These are phyloP conservation scores for Mediolabrus comicus DNA, from an alignment of 108 stramenopile species.

Conservation along the genomic window DNA sequence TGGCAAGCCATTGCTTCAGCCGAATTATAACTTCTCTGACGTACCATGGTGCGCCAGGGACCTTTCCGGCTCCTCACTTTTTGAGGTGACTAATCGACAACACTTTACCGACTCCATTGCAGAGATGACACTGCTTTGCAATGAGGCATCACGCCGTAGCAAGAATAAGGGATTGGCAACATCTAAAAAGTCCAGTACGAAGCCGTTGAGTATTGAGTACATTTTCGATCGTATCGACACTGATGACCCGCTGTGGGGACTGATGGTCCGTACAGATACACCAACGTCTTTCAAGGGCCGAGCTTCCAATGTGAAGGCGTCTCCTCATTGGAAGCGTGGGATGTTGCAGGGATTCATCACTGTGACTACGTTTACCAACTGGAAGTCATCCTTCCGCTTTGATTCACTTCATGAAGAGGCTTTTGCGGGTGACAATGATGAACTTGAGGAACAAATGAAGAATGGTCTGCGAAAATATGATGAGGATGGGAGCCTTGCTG, in stretches of 20 bases:
- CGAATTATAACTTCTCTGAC: constrained; percentile 63
- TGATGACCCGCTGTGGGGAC: constrained; percentile 87
- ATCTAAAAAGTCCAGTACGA: constrained; percentile 29
- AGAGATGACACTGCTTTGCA: constrained; percentile 86
- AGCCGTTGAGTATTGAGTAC: constrained; percentile 89
- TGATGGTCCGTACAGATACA: constrained; percentile 60
- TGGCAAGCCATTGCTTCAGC: constrained; percentile 70
- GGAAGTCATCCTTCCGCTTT: constrained; percentile 89
- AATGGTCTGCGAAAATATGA: constrained; percentile 57
- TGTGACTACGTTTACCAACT: constrained; percentile 89
- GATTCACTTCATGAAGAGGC: constrained; percentile 80
- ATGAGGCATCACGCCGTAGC: constrained; percentile 78
- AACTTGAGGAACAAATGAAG: constrained; percentile 39
- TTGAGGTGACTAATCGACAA: constrained; percentile 61
- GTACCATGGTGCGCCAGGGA: constrained; percentile 56
- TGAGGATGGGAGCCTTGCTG: constrained; percentile 59
- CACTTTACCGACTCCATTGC: constrained; percentile 79
- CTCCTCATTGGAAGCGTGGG: constrained; percentile 51
- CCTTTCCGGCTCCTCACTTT: constrained; percentile 58
- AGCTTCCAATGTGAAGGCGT: constrained; percentile 23
- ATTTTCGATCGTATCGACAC: constrained; percentile 91
- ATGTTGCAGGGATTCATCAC: constrained; percentile 90
- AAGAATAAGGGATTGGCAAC: not conserved
- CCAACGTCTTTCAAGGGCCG: constrained; percentile 30
- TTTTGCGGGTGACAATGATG: constrained; percentile 65